These are phyloP conservation scores for Russula foetens DNA, from an alignment of 768 basidiomycete genomes.

Conservation along the genomic window DNA sequence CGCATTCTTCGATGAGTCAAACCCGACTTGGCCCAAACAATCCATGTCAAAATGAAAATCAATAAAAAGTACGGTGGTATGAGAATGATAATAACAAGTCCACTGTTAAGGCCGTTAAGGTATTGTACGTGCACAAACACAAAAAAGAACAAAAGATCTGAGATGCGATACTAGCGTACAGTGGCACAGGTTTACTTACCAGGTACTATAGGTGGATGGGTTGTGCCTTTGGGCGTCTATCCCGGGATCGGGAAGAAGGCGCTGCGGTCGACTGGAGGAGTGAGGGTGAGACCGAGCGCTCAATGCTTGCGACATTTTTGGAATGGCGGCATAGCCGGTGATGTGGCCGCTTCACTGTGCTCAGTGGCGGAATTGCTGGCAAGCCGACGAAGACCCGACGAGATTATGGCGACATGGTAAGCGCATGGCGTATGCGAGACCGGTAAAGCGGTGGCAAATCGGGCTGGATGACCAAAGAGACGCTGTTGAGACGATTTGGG, in stretches of 20 bases:
- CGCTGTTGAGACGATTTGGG: not conserved
- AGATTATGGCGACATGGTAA: not conserved
- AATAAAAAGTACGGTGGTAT: no score
- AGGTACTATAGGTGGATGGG: not conserved
- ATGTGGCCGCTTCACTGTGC: not conserved
- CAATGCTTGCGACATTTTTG: not conserved
- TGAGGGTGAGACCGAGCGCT: not conserved
- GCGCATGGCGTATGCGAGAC: not conserved
- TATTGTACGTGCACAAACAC: not conserved
- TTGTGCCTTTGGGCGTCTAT: slow-evolving; percentile 3
- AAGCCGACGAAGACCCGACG: slow-evolving; percentile 11
- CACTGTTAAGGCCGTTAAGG: not conserved
- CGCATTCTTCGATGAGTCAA: no score
- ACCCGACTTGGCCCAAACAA: not conserved
- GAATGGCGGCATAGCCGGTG: not conserved
- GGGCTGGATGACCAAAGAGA: no score
- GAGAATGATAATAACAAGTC: not conserved
- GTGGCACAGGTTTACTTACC: not conserved
- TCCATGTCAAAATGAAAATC: not conserved
- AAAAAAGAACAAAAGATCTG: slow-evolving; percentile 16
- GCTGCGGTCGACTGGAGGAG: not conserved
- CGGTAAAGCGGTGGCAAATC: not conserved
- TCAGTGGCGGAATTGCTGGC: slow-evolving; percentile 1
- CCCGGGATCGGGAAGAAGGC: not conserved
- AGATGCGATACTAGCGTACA: not conserved